phyloP scores from a whole-genome alignment of 345 rosid species.

The Eucalyptus fibrosa region DNA sequence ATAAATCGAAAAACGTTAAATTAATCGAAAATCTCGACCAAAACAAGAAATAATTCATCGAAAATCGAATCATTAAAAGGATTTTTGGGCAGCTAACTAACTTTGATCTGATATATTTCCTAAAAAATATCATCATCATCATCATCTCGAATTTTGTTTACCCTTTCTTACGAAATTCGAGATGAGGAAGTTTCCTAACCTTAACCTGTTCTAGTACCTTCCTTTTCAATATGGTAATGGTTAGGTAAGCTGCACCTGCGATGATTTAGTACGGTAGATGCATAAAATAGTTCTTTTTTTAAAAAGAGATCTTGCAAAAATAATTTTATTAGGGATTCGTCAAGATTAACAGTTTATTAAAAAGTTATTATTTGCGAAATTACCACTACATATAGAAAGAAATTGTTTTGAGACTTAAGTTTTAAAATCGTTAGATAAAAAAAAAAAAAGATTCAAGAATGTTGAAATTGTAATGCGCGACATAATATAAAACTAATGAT shows the following conservation, averaged over 20 bases:
- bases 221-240: not conserved
- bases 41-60: no score
- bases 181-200: not conserved
- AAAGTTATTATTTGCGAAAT: not conserved
- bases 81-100: no score
- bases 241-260: not conserved
- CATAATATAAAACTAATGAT: not conserved
- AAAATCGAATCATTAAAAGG: not conserved
- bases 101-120: not conserved
- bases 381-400: not conserved
- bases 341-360: not conserved
- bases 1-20: not conserved
- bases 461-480: not conserved
- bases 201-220: not conserved
- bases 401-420: not conserved
- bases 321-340: not conserved
- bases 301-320: not conserved
- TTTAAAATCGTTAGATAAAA: no score
- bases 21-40: not conserved
- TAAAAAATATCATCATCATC: not conserved
- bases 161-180: not conserved
- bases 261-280: no score
- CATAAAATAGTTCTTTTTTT: not conserved
- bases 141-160: not conserved
- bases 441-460: not conserved